Conservation (phyloP, 805 yeast genomes). For the Komagataella ulmi region DNA sequence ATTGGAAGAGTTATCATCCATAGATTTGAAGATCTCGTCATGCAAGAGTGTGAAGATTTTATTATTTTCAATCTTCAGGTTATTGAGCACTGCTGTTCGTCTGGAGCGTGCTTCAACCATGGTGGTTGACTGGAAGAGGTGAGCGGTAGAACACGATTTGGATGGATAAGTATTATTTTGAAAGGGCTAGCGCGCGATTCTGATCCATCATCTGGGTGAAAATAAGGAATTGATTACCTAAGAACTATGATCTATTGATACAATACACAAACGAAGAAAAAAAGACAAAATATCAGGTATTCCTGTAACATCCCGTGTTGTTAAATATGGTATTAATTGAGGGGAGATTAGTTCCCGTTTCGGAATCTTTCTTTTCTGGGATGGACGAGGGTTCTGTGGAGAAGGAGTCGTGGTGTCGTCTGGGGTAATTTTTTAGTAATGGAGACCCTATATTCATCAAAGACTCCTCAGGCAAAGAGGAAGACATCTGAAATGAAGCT, state of each 20-base stretch:
- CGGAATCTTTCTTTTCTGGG: background rate
- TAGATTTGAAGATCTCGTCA: conserved; percentile 13
- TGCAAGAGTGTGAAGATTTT: conserved; percentile 21
- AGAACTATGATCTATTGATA: background rate
- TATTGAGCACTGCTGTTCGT: conserved; percentile 11
- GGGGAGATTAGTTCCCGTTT: background rate
- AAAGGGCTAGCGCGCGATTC: background rate
- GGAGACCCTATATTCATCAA: background rate
- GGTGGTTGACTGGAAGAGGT: background rate
- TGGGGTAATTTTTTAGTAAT: background rate
- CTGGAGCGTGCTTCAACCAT: background rate
- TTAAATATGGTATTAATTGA: background rate
- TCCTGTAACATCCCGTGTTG: background rate
- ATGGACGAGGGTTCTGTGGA: background rate
- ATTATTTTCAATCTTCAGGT: conserved; percentile 23
- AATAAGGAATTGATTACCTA: background rate
- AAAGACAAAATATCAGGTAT: background rate
- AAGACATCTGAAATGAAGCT: background rate
- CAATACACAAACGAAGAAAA: background rate
- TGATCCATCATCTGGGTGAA: too few relatives aligned
- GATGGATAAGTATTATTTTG: background rate
- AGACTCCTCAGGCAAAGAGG: background rate
- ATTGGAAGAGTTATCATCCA: conserved; percentile 5
- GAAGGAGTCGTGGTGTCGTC: background rate
- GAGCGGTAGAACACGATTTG: background rate